phyloP scores from a whole-genome alignment of 2,329 filamentous ascomycete genomes.

The Thielaviopsis ethacetica region DNA sequence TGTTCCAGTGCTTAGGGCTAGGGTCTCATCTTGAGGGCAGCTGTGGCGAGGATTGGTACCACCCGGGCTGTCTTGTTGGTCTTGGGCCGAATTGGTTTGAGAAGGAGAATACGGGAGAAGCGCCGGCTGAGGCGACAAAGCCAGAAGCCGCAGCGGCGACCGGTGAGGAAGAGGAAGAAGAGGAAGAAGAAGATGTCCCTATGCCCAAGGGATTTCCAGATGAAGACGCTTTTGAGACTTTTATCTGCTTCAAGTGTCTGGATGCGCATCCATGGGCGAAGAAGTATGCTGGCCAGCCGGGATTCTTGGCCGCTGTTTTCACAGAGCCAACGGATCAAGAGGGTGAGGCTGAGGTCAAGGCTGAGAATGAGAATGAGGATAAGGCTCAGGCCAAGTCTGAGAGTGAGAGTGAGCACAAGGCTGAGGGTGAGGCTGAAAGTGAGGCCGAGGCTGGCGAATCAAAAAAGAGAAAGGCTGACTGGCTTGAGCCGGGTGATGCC shows the following conservation, averaged over 20 bases:
- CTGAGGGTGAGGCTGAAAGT: slow-evolving; percentile 12
- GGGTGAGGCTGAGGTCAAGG: slow-evolving; percentile 4
- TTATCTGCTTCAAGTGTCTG: slow-evolving; percentile 90
- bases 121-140: slow-evolving; percentile 12
- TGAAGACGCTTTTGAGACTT: slow-evolving; percentile 76
- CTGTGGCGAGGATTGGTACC: slow-evolving; percentile 96
- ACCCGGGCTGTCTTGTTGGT: slow-evolving; percentile 80
- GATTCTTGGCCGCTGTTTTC: slow-evolving; percentile 64
- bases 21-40: slow-evolving; percentile 67
- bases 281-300: slow-evolving; percentile 60
- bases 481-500: slow-evolving; percentile 22
- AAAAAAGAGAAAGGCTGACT: slow-evolving; percentile 53
- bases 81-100: slow-evolving; percentile 59
- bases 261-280: slow-evolving; percentile 85
- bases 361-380: slow-evolving; percentile 10
- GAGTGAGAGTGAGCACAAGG: slow-evolving; percentile 3
- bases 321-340: slow-evolving; percentile 15
- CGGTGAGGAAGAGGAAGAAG: slow-evolving; percentile 18
- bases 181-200: slow-evolving; percentile 43
- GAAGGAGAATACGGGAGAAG: slow-evolving; percentile 22
- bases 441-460: neutral
- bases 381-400: slow-evolving; percentile 10
- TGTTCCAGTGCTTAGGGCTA: slow-evolving; percentile 91
- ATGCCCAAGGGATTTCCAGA: slow-evolving; percentile 72
- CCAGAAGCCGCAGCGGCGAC: slow-evolving; percentile 5